A percentile compares a stretch with the other conserved stretches of the same genome.
Evolutionary conservation across 2,329 filamentous ascomycete genomes (phyloP).

Genomic region (Macroventuria anomochaeta): DNA sequence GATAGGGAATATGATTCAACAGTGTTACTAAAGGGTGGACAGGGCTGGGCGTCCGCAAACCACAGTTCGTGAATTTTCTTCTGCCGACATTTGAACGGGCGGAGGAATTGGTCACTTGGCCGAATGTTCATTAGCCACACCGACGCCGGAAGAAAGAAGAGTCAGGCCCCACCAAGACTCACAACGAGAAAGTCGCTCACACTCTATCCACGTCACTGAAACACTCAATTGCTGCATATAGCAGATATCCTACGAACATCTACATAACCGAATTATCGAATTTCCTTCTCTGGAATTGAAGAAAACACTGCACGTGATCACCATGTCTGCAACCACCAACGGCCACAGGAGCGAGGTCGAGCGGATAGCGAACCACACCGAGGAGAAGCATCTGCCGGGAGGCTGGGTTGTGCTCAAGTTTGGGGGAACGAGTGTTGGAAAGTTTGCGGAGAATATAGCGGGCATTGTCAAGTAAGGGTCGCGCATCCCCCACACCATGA

Average conservation of each 20-base stretch:
- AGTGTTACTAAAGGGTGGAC: conserved; percentile 1
- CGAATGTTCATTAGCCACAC: conserved; percentile 17
- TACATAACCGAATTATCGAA: not conserved
- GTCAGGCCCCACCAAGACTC: conserved; percentile 19
- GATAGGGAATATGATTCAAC: not conserved
- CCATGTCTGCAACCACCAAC: conserved; percentile 40
- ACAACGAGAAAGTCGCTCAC: conserved; percentile 7
- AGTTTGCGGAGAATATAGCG: conserved; percentile 73
- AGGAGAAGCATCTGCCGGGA: conserved; percentile 58
- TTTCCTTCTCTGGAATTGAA: not conserved
- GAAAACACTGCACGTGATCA: conserved; percentile 9
- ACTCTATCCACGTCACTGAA: conserved; percentile 10
- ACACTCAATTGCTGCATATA: conserved; percentile 9
- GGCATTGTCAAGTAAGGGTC: conserved; percentile 65
- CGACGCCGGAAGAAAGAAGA: conserved; percentile 16
- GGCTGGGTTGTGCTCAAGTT: conserved; percentile 93
- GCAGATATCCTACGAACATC: not conserved
- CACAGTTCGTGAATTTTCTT: conserved; percentile 12
- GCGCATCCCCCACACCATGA: not conserved
- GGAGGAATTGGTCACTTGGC: conserved; percentile 10
- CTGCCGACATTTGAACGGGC: conserved; percentile 5
- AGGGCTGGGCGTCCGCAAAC: conserved; percentile 4
- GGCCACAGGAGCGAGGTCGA: conserved; percentile 43
- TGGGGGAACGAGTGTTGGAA: conserved; percentile 93
- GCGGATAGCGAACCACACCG: conserved; percentile 49